phyloP scores from a whole-genome alignment of 345 rosid genomes.

The Lepidium didymum region DNA sequence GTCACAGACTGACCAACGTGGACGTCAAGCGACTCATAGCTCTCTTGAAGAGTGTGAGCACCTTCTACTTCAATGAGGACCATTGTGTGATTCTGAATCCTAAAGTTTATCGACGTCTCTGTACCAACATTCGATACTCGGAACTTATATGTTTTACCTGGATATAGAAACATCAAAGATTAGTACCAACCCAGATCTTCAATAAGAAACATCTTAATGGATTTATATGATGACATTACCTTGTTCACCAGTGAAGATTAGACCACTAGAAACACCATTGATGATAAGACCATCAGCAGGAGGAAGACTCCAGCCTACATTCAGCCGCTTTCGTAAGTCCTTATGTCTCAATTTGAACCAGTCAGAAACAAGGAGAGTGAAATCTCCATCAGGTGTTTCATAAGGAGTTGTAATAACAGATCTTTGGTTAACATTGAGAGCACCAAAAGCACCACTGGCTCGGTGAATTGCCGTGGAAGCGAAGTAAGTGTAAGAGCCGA shows the following conservation, averaged over 20 bases:
- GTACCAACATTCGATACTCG: conserved; percentile 72
- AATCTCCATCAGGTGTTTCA: conserved; percentile 45
- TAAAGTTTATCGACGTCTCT: conserved; percentile 65
- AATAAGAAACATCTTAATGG: not conserved
- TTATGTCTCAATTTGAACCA: conserved; percentile 55
- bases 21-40: conserved; percentile 62
- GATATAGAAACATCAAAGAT: not conserved
- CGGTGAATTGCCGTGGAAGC: conserved; percentile 63
- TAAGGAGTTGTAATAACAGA: conserved; percentile 57
- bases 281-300: conserved; percentile 61
- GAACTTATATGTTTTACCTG: conserved; percentile 70
- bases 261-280: conserved; percentile 46
- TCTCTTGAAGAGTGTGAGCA: conserved; percentile 62
- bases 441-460: conserved; percentile 70
- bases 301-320: conserved; percentile 45
- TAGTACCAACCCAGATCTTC: not conserved
- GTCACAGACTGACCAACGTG: conserved; percentile 72
- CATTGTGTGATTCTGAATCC: conserved; percentile 71
- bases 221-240: conserved; percentile 31
- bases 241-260: conserved; percentile 42
- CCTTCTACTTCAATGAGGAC: conserved; percentile 86
- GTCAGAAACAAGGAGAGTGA: conserved; percentile 55
- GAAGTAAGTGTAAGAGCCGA: conserved; percentile 64
- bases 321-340: conserved; percentile 42
- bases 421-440: conserved; percentile 44